Percentiles rank a stretch among this genome's conserved stretches.
These are phyloP conservation scores for Lactifluus echinatus DNA, from an alignment of 768 basidiomycete genomes.

Conservation along the genomic window DNA sequence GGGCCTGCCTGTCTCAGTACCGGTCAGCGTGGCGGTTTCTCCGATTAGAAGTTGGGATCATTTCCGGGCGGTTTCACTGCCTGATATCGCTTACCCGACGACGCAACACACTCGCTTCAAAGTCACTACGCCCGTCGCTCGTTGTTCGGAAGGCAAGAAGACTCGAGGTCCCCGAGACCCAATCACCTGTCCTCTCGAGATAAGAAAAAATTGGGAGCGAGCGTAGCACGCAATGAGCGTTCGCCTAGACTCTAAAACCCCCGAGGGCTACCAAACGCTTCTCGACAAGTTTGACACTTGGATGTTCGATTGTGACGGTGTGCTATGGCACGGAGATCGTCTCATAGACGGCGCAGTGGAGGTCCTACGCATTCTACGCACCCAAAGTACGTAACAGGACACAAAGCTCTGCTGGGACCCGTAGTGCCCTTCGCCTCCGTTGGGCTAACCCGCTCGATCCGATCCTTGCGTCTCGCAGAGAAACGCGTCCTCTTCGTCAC, in stretches of 20 bases:
- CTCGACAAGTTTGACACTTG: slow-evolving; percentile 77
- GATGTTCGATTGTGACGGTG: slow-evolving; percentile 95
- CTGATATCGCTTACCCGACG: slow-evolving; percentile 3
- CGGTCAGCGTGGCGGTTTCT: background rate
- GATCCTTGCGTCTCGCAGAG: slow-evolving; percentile 7
- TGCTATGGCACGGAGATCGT: slow-evolving; percentile 81
- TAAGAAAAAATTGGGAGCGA: slow-evolving; percentile 1
- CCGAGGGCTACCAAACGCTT: slow-evolving; percentile 31
- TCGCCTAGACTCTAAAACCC: slow-evolving; percentile 12
- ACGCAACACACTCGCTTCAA: background rate
- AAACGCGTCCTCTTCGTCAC: slow-evolving; percentile 87
- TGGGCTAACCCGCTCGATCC: slow-evolving; percentile 6
- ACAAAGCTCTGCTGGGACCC: background rate
- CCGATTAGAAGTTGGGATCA: background rate
- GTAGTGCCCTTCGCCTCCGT: slow-evolving; percentile 5
- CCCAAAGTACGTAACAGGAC: slow-evolving; percentile 46
- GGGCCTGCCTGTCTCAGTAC: background rate
- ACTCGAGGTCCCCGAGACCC: background rate
- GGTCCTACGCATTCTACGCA: slow-evolving; percentile 64
- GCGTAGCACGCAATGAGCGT: slow-evolving; percentile 10
- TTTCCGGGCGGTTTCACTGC: background rate
- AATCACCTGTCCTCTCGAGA: background rate
- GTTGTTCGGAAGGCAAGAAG: slow-evolving; percentile 9
- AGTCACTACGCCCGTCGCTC: background rate
- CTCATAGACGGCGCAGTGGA: slow-evolving; percentile 72